These are phyloP conservation scores for Nakaseomyces uthaithaninus DNA, from an alignment of 1,139 yeast genomes.

Conservation along the genomic window DNA sequence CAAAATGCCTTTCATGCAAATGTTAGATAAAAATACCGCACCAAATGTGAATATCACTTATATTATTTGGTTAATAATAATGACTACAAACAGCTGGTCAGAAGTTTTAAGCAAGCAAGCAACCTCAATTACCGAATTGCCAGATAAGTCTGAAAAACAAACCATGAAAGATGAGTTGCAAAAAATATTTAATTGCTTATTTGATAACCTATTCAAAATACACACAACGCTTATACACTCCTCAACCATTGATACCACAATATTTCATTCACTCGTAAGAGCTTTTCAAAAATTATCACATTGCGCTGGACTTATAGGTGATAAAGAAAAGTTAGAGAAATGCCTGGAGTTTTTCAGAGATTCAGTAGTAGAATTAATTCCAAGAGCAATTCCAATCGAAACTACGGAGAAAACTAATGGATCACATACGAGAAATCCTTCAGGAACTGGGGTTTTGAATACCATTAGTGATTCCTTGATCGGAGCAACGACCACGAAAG, in stretches of 20 bases:
- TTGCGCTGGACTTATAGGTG: conserved; percentile 66
- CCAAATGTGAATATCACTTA: conserved; percentile 58
- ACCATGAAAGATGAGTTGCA: conserved; percentile 33
- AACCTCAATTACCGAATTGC: conserved; percentile 16
- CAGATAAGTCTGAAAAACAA: conserved; percentile 32
- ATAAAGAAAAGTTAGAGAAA: conserved; percentile 49
- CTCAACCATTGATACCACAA: conserved; percentile 52
- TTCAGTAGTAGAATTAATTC: conserved; percentile 35
- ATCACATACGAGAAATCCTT: conserved; percentile 17
- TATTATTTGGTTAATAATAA: conserved; percentile 49
- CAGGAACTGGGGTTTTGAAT: conserved; percentile 19
- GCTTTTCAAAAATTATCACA: conserved; percentile 76
- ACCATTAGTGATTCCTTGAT: conserved; percentile 56
- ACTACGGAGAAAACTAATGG: neutral
- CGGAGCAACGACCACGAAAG: conserved; percentile 34
- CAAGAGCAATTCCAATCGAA: conserved; percentile 1
- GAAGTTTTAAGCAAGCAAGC: conserved; percentile 64
- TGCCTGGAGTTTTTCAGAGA: conserved; percentile 51
- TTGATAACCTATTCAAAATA: conserved; percentile 41
- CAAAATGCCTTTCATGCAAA: conserved; percentile 57
- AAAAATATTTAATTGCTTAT: conserved; percentile 27
- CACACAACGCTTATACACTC: conserved; percentile 53
- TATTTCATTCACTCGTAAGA: conserved; percentile 56
- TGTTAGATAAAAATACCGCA: conserved; percentile 69
- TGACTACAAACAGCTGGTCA: conserved; percentile 46